Evolutionary conservation across 805 yeast species (phyloP).

Genomic region (Saccharomycopsis sp.): DNA sequence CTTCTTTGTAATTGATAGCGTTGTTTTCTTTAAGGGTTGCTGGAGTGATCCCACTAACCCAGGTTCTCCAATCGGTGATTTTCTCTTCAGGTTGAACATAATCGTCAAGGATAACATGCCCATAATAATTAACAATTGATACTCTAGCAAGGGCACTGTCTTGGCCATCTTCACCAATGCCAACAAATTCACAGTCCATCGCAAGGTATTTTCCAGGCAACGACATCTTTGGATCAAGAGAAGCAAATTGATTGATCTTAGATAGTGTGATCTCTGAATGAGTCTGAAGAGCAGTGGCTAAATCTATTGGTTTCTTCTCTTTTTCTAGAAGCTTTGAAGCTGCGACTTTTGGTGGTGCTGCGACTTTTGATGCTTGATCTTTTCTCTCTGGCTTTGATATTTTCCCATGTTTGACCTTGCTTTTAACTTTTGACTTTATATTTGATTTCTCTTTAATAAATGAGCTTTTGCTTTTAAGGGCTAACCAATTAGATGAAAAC

Average conservation of each 20-base stretch:
- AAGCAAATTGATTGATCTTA: neutral
- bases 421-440: no score
- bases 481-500: no score
- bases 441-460: no score
- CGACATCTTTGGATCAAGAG: neutral
- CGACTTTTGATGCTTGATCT: no score
- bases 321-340: no score
- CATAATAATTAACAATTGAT: slow-evolving; percentile 78
- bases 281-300: no score
- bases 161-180: slow-evolving; percentile 69
- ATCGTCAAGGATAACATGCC: slow-evolving; percentile 61
- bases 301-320: no score
- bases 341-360: no score
- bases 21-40: slow-evolving; percentile 48
- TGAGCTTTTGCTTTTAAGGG: no score
- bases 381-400: no score
- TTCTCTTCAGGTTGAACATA: slow-evolving; percentile 69
- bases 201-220: slow-evolving; percentile 75
- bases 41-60: slow-evolving; percentile 84
- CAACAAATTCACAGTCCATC: slow-evolving; percentile 93
- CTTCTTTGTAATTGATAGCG: slow-evolving; percentile 65
- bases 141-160: slow-evolving; percentile 78
- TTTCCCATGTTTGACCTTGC: no score
- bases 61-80: slow-evolving; percentile 88
- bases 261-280: no score